Conservation (phyloP, 1,139 yeast genomes). For the Yamadazyma atlantica region DNA sequence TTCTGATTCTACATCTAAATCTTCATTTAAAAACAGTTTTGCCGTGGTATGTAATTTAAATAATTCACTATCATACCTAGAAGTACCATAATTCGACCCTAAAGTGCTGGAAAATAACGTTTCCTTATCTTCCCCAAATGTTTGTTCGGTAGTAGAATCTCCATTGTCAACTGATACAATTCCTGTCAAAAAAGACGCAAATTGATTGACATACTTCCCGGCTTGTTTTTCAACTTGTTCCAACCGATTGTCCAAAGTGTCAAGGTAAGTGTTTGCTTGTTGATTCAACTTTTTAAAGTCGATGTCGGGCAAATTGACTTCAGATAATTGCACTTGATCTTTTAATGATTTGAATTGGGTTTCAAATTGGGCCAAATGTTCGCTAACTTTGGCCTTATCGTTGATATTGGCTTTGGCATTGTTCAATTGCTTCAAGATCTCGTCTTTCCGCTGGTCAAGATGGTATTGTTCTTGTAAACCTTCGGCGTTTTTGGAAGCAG, state of each 20-base stretch:
- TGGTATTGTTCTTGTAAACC: slow-evolving; percentile 35
- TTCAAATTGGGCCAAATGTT: slow-evolving; percentile 31
- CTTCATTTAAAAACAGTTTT: slow-evolving; percentile 17
- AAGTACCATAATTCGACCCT: slow-evolving; percentile 35
- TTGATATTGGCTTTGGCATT: slow-evolving; percentile 28
- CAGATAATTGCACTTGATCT: slow-evolving; percentile 10
- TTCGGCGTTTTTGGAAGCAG: slow-evolving; percentile 33
- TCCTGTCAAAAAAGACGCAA: slow-evolving; percentile 58
- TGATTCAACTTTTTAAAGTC: slow-evolving; percentile 20
- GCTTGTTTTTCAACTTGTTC: slow-evolving; percentile 69
- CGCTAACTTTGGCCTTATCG: slow-evolving; percentile 25
- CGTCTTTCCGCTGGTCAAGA: slow-evolving; percentile 43
- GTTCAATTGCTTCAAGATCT: slow-evolving; percentile 33
- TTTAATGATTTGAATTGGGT: slow-evolving; percentile 26
- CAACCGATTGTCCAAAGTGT: slow-evolving; percentile 63
- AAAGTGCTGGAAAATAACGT: slow-evolving; percentile 22
- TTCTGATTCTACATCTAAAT: slow-evolving; percentile 18
- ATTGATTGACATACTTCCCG: slow-evolving; percentile 53
- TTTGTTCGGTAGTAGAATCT: slow-evolving; percentile 15
- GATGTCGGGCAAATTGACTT: slow-evolving; percentile 16
- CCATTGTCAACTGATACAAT: slow-evolving; percentile 39
- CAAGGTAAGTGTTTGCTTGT: slow-evolving; percentile 61
- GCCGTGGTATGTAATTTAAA: slow-evolving; percentile 39
- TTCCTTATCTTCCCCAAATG: slow-evolving; percentile 17
- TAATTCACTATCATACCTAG: slow-evolving; percentile 42